phyloP scores from a whole-genome alignment of 805 yeast genomes.

The Cyberlindnera maclurae region DNA sequence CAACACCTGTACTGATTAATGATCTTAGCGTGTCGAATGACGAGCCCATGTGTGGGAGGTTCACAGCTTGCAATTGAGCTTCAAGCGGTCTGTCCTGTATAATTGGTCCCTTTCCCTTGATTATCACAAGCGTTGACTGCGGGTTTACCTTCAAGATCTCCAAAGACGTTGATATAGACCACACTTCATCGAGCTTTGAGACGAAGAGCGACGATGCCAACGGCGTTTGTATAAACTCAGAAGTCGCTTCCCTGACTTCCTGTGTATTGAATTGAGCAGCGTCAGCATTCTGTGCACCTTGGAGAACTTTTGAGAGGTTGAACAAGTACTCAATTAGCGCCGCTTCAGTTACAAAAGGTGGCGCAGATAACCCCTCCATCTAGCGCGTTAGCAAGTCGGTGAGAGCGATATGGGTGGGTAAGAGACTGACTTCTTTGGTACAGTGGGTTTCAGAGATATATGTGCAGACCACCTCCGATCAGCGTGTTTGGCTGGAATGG shows the following conservation, averaged over 20 bases:
- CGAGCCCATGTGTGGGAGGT: conserved; percentile 26
- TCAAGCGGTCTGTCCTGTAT: conserved; percentile 18
- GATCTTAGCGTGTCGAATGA: conserved; percentile 48
- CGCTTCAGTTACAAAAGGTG: too few species aligned
- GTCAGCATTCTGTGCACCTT: conserved; percentile 23
- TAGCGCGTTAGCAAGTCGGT: too few species aligned
- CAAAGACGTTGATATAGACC: conserved; percentile 11
- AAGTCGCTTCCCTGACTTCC: conserved; percentile 8
- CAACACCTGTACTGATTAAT: conserved; percentile 54
- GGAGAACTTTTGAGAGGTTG: conserved; percentile 23
- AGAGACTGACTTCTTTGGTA: too few species aligned
- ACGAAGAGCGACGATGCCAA: conserved; percentile 22
- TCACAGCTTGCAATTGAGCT: conserved; percentile 28
- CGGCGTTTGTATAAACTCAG: conserved; percentile 16
- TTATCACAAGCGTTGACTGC: conserved; percentile 30
- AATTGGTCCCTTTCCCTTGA: conserved; percentile 35
- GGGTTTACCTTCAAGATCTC: conserved; percentile 4
- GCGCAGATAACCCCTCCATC: too few species aligned
- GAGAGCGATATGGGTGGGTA: too few species aligned
- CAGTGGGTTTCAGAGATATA: too few species aligned
- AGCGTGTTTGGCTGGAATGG: too few species aligned
- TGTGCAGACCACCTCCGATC: too few species aligned
- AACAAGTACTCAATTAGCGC: conserved; percentile 22
- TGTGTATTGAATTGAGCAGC: conserved; percentile 21
- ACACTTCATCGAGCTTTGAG: conserved; percentile 11